These are phyloP conservation scores for Taxawa tesnikishii DNA, from an alignment of 2,329 filamentous ascomycete species.

Conservation along the genomic window DNA sequence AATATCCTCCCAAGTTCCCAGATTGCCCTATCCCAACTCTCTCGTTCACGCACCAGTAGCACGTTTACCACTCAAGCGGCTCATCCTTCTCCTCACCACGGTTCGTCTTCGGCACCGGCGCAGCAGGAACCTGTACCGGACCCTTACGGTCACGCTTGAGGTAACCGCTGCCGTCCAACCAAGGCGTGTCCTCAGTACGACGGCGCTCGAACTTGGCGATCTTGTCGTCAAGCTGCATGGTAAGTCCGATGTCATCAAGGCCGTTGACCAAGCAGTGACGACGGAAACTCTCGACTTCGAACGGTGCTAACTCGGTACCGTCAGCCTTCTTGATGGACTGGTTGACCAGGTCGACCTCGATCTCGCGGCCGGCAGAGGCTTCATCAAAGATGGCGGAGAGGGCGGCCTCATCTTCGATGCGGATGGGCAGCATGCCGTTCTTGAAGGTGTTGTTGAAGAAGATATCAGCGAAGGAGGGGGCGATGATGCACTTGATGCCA, in stretches of 20 bases:
- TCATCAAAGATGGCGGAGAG: conserved; percentile 63
- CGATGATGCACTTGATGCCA: conserved; percentile 87
- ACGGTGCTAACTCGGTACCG: conserved; percentile 62
- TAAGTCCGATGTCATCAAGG: conserved; percentile 89
- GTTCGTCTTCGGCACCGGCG: conserved; percentile 77
- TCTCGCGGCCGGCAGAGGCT: conserved; percentile 65
- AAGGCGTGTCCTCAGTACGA: conserved; percentile 68
- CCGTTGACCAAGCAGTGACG: conserved; percentile 92
- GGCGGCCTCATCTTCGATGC: conserved; percentile 53
- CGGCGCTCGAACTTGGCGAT: conserved; percentile 72
- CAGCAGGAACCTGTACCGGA: conserved; percentile 51
- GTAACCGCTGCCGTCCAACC: conserved; percentile 81
- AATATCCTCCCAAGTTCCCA: no score
- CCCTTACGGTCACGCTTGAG: conserved; percentile 46
- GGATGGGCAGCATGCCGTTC: conserved; percentile 93
- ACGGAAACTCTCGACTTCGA: conserved; percentile 85
- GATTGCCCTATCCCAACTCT: no score
- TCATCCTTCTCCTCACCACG: conserved; percentile 71
- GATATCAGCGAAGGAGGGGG: conserved; percentile 79
- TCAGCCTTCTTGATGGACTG: conserved; percentile 67
- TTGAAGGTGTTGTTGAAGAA: conserved; percentile 99
- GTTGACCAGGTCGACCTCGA: conserved; percentile 80
- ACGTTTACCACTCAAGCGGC: conserved; percentile 70
- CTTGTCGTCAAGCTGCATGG: conserved; percentile 83
- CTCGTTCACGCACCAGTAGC: no score